phyloP scores from a whole-genome alignment of 1,284 basidiomycete species.

The Lignosus rhinocerotis region DNA sequence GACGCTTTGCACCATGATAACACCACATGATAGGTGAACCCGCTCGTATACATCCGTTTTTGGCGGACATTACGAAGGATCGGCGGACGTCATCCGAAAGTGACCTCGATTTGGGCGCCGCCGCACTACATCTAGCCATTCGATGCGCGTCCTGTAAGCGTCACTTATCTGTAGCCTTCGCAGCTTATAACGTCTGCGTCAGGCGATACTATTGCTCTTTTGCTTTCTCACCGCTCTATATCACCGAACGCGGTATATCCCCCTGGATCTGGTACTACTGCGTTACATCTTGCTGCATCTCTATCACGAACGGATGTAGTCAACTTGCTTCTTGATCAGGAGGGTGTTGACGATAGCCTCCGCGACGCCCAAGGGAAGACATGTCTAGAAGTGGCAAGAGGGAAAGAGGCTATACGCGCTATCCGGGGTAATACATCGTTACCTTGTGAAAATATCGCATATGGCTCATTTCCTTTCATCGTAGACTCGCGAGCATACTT shows the following conservation, averaged over 20 bases:
- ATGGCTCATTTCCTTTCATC: neutral
- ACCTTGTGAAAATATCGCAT: neutral
- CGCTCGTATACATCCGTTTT: slow-evolving; percentile 78
- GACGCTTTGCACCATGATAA: neutral
- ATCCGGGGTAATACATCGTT: slow-evolving; percentile 66
- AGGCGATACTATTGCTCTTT: slow-evolving; percentile 67
- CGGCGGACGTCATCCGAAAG: slow-evolving; percentile 49
- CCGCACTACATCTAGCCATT: slow-evolving; percentile 84
- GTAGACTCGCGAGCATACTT: slow-evolving; percentile 81
- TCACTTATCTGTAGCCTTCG: neutral
- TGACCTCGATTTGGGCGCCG: slow-evolving; percentile 62
- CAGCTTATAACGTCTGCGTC: neutral
- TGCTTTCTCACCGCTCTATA: slow-evolving; percentile 74
- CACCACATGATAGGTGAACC: slow-evolving; percentile 59
- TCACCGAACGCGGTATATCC: slow-evolving; percentile 77
- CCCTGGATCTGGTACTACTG: slow-evolving; percentile 72
- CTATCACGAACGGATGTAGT: slow-evolving; percentile 82
- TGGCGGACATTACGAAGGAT: slow-evolving; percentile 74
- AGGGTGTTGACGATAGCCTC: slow-evolving; percentile 79
- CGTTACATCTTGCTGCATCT: slow-evolving; percentile 86
- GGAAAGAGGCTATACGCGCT: slow-evolving; percentile 69
- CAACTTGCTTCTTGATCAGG: slow-evolving; percentile 73
- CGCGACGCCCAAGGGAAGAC: slow-evolving; percentile 73
- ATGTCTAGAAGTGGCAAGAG: slow-evolving; percentile 74
- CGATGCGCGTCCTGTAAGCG: slow-evolving; percentile 77